phyloP scores from a whole-genome alignment of 441 rosid species.

The Isatis lusitanica region DNA sequence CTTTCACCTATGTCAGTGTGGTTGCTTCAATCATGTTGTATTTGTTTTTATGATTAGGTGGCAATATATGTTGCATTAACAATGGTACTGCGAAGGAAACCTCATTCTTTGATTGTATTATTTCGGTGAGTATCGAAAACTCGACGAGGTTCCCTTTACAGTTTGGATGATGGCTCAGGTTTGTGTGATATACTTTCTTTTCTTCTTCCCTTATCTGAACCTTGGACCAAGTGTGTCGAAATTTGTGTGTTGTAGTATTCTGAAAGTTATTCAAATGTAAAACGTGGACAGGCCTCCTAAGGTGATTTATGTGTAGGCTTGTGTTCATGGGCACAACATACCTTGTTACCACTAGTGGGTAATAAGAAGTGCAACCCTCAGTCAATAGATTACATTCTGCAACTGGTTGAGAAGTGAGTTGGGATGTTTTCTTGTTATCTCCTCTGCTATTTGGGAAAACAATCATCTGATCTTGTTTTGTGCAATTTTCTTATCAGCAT shows the following conservation, averaged over 20 bases:
- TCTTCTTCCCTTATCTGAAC: not conserved
- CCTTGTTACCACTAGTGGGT: not conserved
- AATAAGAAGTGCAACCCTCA: not conserved
- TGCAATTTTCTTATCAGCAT: not conserved
- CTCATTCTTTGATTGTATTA: constrained; percentile 60
- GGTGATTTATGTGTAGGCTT: not conserved
- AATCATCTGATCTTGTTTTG: not conserved
- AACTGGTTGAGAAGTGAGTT: not conserved
- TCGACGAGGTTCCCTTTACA: constrained; percentile 36
- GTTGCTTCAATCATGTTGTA: not conserved
- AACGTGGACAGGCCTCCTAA: not conserved
- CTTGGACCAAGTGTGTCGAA: not conserved
- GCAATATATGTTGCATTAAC: constrained; percentile 74
- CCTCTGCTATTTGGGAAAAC: not conserved
- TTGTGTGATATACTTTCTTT: not conserved
- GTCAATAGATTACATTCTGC: not conserved
- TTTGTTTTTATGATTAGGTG: constrained; percentile 49
- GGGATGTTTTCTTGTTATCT: not conserved
- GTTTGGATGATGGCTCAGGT: constrained; percentile 14
- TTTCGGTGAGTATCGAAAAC: constrained; percentile 57
- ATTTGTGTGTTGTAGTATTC: not conserved
- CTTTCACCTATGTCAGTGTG: not conserved
- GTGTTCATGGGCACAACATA: constrained; percentile 1
- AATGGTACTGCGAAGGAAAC: constrained; percentile 69
- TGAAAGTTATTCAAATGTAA: not conserved